Evolutionary conservation across 2,329 filamentous ascomycete genomes (phyloP).

Genomic region (Penicillium sp.): DNA sequence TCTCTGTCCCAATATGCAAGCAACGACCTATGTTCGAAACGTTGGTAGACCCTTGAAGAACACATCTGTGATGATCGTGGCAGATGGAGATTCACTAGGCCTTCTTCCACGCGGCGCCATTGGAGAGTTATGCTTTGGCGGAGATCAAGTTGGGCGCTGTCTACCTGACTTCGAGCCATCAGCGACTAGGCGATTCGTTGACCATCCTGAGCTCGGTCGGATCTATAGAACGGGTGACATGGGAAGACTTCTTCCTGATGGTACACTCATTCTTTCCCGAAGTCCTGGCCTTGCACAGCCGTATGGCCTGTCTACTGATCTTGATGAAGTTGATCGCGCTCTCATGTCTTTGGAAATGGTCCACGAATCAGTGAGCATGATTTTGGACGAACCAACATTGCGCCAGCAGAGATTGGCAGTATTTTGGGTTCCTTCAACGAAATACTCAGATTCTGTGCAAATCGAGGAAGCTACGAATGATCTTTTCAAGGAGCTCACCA

Average conservation of each 20-base stretch:
- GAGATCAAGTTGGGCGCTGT: conserved; percentile 63
- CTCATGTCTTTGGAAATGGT: conserved; percentile 54
- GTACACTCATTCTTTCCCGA: conserved; percentile 69
- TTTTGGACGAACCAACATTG: conserved; percentile 46
- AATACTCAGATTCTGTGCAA: background rate
- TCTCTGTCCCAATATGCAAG: conserved; percentile 59
- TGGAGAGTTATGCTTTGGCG: conserved; percentile 84
- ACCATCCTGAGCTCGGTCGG: conserved; percentile 65
- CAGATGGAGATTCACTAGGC: conserved; percentile 42
- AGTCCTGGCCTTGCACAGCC: conserved; percentile 79
- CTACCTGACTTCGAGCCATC: conserved; percentile 37
- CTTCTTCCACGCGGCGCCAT: conserved; percentile 67
- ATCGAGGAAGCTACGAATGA: conserved; percentile 29
- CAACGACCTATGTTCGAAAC: conserved; percentile 63
- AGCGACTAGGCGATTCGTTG: conserved; percentile 64
- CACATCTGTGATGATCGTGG: conserved; percentile 68
- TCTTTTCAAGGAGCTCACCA: conserved; percentile 56
- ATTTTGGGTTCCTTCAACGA: conserved; percentile 61
- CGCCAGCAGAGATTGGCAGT: conserved; percentile 58
- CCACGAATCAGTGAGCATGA: conserved; percentile 62
- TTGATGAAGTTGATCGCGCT: conserved; percentile 68
- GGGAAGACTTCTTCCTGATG: conserved; percentile 73
- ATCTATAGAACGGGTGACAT: conserved; percentile 82
- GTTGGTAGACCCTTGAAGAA: conserved; percentile 74
- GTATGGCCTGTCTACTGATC: conserved; percentile 74